Percentiles rank a stretch among this genome's conserved stretches.
Conservation (phyloP, 2,329 filamentous ascomycete species). For the Stagonosporopsis cucurbitacearum region DNA sequence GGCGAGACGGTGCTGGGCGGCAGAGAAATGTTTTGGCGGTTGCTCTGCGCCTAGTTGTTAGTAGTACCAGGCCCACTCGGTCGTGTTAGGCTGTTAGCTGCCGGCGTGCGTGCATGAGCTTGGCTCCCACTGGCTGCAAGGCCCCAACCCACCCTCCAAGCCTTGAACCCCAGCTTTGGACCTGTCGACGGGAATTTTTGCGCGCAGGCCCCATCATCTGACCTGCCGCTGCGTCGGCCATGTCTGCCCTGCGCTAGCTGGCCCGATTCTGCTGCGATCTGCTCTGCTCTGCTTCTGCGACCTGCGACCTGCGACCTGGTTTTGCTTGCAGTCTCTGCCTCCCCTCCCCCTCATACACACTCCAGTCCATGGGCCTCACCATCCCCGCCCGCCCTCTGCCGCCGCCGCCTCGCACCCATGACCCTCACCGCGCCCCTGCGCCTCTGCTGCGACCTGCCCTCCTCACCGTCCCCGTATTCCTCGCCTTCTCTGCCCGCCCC, state of each 20-base stretch:
- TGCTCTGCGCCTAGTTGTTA: slow-evolving; percentile 26
- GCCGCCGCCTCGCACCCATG: slow-evolving; percentile 13
- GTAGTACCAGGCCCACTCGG: slow-evolving; percentile 21
- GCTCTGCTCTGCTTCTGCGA: too few relatives aligned
- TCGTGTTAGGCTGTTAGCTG: not conserved
- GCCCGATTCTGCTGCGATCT: not conserved
- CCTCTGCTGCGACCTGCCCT: slow-evolving; percentile 19
- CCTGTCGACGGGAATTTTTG: not conserved
- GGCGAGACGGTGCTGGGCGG: slow-evolving; percentile 4
- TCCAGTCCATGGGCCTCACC: slow-evolving; percentile 2
- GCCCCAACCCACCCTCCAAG: too few relatives aligned
- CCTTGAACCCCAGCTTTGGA: slow-evolving; percentile 22
- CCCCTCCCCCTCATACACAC: not conserved
- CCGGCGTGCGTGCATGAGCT: not conserved
- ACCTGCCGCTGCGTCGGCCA: not conserved
- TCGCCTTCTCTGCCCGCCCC: slow-evolving; percentile 8
- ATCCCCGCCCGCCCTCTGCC: not conserved
- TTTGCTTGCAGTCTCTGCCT: too few relatives aligned
- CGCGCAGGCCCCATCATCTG: not conserved
- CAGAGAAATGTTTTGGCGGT: slow-evolving; percentile 23
- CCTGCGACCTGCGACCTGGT: too few relatives aligned
- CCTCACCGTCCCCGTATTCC: too few relatives aligned
- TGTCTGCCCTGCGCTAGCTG: slow-evolving; percentile 1
- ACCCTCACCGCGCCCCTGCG: slow-evolving; percentile 17
- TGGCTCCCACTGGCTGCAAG: too few relatives aligned